Conservation (phyloP, 306 rosid species). For the Psophocarpus tetragonolobus region DNA sequence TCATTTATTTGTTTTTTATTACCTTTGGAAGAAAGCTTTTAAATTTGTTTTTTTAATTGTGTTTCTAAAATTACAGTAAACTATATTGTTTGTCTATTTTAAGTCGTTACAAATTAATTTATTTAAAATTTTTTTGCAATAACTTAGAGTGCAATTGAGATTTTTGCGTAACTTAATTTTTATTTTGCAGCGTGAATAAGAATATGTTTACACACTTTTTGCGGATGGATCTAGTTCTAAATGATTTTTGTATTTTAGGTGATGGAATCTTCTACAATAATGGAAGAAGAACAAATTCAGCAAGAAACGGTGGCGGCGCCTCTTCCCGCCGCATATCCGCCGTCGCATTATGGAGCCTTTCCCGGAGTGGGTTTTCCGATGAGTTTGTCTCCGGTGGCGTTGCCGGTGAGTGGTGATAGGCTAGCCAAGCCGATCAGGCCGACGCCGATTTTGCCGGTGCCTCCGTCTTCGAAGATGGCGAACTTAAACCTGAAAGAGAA, state of each 20-base stretch:
- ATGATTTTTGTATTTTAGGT: slow-evolving; percentile 33
- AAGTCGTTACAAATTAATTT: neutral
- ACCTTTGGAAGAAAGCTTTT: no score
- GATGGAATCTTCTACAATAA: slow-evolving; percentile 48
- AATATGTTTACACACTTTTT: neutral
- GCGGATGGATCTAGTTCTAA: neutral
- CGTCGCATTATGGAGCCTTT: slow-evolving; percentile 42
- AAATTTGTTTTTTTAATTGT: no score
- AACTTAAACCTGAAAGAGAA: slow-evolving; percentile 57
- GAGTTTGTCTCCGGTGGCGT: slow-evolving; percentile 34
- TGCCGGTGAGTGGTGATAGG: slow-evolving; percentile 41
- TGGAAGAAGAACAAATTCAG: slow-evolving; percentile 52
- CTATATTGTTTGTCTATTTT: no score
- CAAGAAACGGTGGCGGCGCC: slow-evolving; percentile 37
- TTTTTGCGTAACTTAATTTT: neutral
- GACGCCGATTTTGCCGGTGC: slow-evolving; percentile 61
- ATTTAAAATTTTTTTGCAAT: neutral
- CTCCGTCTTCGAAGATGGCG: slow-evolving; percentile 75
- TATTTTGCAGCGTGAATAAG: neutral
- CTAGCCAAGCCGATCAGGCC: slow-evolving; percentile 59
- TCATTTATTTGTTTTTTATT: no score
- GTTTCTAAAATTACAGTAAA: no score
- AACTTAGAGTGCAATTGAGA: neutral
- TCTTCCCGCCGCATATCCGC: slow-evolving; percentile 32
- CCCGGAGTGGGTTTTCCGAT: slow-evolving; percentile 43